These are phyloP conservation scores for Myrmaecium sp. DNA, from an alignment of 2,329 filamentous ascomycete species.

Conservation along the genomic window DNA sequence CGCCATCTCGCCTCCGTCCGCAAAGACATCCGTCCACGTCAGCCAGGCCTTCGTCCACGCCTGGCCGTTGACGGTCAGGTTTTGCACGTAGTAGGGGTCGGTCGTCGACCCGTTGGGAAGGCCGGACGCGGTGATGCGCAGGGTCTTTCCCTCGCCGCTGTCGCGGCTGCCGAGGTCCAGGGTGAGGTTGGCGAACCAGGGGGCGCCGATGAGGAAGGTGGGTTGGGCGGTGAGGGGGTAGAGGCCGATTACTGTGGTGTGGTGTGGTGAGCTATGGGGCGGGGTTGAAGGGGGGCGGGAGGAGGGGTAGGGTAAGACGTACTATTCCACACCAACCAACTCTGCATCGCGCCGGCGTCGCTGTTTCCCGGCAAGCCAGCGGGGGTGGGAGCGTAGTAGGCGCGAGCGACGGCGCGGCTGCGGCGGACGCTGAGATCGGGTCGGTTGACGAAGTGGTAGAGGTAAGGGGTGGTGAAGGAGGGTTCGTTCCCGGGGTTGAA, in stretches of 20 bases:
- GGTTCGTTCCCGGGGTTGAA: slow-evolving; percentile 55
- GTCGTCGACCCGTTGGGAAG: slow-evolving; percentile 31
- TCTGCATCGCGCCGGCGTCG: slow-evolving; percentile 58
- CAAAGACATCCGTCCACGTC: slow-evolving; percentile 49
- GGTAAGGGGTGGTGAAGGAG: slow-evolving; percentile 48
- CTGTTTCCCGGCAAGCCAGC: slow-evolving; percentile 51
- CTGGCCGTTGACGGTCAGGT: slow-evolving; percentile 46
- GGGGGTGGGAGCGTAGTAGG: slow-evolving; percentile 38
- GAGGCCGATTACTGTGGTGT: slow-evolving; percentile 43
- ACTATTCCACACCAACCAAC: slow-evolving; percentile 33
- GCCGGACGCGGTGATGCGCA: slow-evolving; percentile 38
- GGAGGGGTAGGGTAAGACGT: too few relatives aligned
- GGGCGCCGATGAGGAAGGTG: slow-evolving; percentile 42
- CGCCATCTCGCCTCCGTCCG: slow-evolving; percentile 22
- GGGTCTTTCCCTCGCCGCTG: slow-evolving; percentile 35
- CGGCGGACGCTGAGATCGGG: slow-evolving; percentile 44
- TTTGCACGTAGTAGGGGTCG: slow-evolving; percentile 43
- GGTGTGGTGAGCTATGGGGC: too few relatives aligned
- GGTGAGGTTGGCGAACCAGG: slow-evolving; percentile 31
- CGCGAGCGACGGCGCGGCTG: slow-evolving; percentile 41
- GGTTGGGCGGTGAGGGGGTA: slow-evolving; percentile 54
- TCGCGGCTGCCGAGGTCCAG: slow-evolving; percentile 40
- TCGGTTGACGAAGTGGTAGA: slow-evolving; percentile 50
- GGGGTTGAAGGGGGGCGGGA: too few relatives aligned
- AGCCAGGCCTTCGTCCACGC: slow-evolving; percentile 49